Conservation (phyloP, 2,329 filamentous ascomycete genomes). For the Xylaria hypoxylon region DNA sequence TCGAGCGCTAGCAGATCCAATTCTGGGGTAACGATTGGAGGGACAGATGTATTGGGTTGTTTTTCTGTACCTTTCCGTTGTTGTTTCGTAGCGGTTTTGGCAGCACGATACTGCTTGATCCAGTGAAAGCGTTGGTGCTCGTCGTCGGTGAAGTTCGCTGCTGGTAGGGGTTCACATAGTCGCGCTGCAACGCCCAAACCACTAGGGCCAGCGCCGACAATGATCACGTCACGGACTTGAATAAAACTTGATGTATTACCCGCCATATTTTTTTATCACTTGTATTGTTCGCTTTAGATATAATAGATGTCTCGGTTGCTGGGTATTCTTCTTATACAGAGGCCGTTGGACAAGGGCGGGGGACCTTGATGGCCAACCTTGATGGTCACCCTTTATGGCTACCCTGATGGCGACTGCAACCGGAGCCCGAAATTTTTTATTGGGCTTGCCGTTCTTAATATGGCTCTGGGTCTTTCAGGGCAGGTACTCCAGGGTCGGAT, state of each 20-base stretch:
- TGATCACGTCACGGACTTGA: conserved; percentile 72
- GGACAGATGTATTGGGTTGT: conserved; percentile 49
- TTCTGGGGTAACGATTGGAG: conserved; percentile 37
- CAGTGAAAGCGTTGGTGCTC: conserved; percentile 86
- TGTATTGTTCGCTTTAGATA: conserved; percentile 6
- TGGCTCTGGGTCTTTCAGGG: not conserved
- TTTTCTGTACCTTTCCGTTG: conserved; percentile 55
- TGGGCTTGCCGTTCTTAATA: not conserved
- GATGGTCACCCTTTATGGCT: conserved; percentile 20
- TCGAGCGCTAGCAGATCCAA: conserved; percentile 73
- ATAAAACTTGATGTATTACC: conserved; percentile 34
- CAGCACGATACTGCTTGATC: conserved; percentile 72
- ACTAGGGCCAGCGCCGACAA: conserved; percentile 80
- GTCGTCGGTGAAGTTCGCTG: conserved; percentile 84
- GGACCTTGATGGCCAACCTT: conserved; percentile 37
- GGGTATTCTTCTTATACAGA: conserved; percentile 19
- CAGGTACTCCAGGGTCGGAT: too few species aligned
- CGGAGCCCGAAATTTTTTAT: not conserved
- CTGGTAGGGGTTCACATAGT: conserved; percentile 77
- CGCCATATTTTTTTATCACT: conserved; percentile 33
- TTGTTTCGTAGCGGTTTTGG: conserved; percentile 68
- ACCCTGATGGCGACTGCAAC: not conserved
- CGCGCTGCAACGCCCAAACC: conserved; percentile 80
- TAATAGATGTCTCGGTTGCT: not conserved
- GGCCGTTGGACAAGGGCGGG: not conserved